Base-by-base conservation (phyloP, 768 basidiomycete species). In the Trametes punicea region DNA sequence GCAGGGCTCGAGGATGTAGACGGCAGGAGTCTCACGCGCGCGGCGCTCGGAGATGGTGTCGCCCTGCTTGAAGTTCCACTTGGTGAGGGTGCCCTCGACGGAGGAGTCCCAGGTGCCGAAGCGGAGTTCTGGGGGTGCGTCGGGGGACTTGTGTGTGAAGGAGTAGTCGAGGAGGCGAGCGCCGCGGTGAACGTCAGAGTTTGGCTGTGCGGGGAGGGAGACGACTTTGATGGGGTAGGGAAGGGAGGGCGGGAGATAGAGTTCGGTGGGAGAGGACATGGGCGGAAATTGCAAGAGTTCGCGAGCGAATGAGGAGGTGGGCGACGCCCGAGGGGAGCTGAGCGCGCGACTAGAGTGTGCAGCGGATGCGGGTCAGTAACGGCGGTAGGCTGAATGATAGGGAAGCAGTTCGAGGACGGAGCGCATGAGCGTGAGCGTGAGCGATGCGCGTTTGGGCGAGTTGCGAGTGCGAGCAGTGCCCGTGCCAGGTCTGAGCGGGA, bases 101-200 rank as follows among this genome's bases (percentile, higher is more conserved):
- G 90, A 80, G 50, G 83, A 83, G 69, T 98, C 95, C 93, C 93
- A 98, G 33, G 87, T 89, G 56, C 92, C 91, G 67, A 91, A 90
- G 57, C 90, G 81, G 55, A 81, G 80, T 69, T 90, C 88, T 45
- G 81, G 77, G 61, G 71, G 71, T 46, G 76, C 70, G 48, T 76
- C 77, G 55, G 77, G 74, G 11, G 69, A 75, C 55, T 77, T 69
- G 69, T 89, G 76, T 40, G 81, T 78, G 73, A 89, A 95, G 6
- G 90, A 88, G 68, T 93, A 93, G 69, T 84, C 89, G 64, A 98
- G 78, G 30, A 98, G 81, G 61, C 85, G 83, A 45, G 86, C 78
- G 41, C 93, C 92, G 62, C 90, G 84, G 18, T 77, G 67, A 33
- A 98, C 75, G 13, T 73, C 48, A 2, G 75, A 64, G 21, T 74